These are phyloP conservation scores for Calonectria crousiana DNA, from an alignment of 2,329 filamentous ascomycete genomes.

Conservation along the genomic window DNA sequence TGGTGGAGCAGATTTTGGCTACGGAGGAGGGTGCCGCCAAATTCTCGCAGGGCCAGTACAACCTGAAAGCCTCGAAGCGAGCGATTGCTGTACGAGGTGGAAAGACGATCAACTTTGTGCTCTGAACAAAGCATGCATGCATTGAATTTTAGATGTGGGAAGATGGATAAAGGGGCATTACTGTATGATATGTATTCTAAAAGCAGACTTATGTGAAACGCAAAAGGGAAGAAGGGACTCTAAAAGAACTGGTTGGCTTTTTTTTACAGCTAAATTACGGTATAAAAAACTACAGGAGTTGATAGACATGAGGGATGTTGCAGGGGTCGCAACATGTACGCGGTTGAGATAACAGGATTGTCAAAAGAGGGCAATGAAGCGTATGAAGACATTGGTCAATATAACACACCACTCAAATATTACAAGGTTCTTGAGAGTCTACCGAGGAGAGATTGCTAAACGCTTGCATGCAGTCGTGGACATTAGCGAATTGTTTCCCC, in stretches of 20 bases:
- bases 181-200: constrained; percentile 1
- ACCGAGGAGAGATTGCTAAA: not conserved
- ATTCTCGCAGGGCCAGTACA: constrained; percentile 60
- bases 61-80: constrained; percentile 68
- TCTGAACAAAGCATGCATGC: constrained; percentile 41
- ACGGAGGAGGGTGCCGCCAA: constrained; percentile 71
- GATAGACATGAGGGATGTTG: not conserved
- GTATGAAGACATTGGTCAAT: no score
- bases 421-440: no score
- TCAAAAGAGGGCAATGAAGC: not conserved
- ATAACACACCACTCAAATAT: no score
- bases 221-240: not conserved
- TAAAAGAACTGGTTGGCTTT: not conserved
- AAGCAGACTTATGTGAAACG: not conserved
- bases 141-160: constrained; percentile 16
- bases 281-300: not conserved
- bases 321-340: not conserved
- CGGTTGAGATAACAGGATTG: not conserved
- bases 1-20: constrained; percentile 70
- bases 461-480: not conserved
- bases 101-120: constrained; percentile 80
- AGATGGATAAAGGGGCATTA: not conserved
- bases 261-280: not conserved
- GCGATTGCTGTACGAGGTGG: constrained; percentile 76
- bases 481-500: not conserved